Evolutionary conservation across 495 filamentous ascomycete species (phyloP), one percentile per base, ranked within the genome.

Genomic region (Geoglossum glabrum): DNA sequence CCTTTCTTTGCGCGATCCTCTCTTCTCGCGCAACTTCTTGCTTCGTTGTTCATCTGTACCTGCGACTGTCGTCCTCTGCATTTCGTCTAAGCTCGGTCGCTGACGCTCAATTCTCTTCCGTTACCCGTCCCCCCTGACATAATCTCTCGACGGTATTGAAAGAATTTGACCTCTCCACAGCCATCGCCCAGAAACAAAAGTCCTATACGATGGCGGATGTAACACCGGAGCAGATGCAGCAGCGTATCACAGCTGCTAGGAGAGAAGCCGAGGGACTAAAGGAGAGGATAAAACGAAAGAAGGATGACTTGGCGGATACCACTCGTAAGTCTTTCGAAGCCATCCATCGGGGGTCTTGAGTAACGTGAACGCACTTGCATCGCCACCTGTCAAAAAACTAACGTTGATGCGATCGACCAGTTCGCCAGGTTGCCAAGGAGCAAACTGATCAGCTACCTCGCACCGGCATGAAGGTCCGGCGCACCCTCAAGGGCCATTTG

Each of bases 261-360:
- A 87, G 92, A 75, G 92, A 98, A 77, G 92, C 92, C 62, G 92
- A 98, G 76, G 88, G 84, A 40, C 74, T 98, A 62, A 98, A 98
- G 79, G 92, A 97, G 70, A 83, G 86, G 73, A 98, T 98, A 79
- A 98, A 93, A 83, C 81, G 89, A 74, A 92, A 92, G 79, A 98
- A 96, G 84, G 92, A 98, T 80, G 92, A 97, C 71, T 77, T 98
- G 63, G 93, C 90, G 66, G 92, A 98, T 72, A 90, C 89, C 61
- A 90, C 90, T 64, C 82, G 92, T 98, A 79, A 80, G 90, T 82
- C 52, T 54, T 59, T 52, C 49, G 25, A 28, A 31, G 19, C 30
- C 11, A 27, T 28, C 19, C 15, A 30, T 7, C 23, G 5, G 3
- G 54, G 23, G 40, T 56, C 23, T 4, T 19, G 36, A 17, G n/a